phyloP scores from a whole-genome alignment of 78 protist species.

The Dictyostelium capitatum region DNA sequence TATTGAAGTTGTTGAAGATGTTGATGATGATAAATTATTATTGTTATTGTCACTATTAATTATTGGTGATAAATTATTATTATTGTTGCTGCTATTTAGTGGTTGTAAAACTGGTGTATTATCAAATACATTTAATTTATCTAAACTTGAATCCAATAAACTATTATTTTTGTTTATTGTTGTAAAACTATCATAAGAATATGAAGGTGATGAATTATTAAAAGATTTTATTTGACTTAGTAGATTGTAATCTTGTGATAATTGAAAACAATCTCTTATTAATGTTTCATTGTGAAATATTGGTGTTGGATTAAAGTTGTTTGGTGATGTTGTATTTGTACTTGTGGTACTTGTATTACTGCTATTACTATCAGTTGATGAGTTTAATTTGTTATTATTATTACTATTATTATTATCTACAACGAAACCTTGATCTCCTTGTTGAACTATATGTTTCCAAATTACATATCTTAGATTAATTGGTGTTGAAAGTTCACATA shows the following conservation, averaged over 20 bases:
- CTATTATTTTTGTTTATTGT: background rate
- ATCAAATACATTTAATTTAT: background rate
- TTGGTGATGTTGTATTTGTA: background rate
- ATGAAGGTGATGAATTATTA: background rate
- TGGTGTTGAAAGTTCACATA: conserved; percentile 41
- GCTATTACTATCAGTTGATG: conserved; percentile 15
- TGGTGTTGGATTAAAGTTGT: conserved; percentile 24
- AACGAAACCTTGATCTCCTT: conserved; percentile 8
- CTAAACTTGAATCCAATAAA: background rate
- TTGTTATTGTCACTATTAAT: background rate
- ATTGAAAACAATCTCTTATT: conserved; percentile 38
- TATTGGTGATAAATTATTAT: background rate
- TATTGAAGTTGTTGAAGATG: background rate
- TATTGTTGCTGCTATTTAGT: background rate
- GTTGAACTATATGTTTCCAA: conserved; percentile 71
- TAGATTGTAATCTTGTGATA: conserved; percentile 44
- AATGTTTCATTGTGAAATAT: conserved; percentile 52
- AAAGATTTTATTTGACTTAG: conserved; percentile 45
- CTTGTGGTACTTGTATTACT: background rate
- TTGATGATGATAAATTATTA: background rate
- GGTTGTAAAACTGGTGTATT: background rate
- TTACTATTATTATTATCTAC: background rate
- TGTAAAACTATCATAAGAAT: conserved; percentile 11
- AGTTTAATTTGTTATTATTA: background rate
- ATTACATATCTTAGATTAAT: conserved; percentile 33